Conservation (phyloP, 1,139 yeast species). For the Sugiyamaella grinbergsii region DNA sequence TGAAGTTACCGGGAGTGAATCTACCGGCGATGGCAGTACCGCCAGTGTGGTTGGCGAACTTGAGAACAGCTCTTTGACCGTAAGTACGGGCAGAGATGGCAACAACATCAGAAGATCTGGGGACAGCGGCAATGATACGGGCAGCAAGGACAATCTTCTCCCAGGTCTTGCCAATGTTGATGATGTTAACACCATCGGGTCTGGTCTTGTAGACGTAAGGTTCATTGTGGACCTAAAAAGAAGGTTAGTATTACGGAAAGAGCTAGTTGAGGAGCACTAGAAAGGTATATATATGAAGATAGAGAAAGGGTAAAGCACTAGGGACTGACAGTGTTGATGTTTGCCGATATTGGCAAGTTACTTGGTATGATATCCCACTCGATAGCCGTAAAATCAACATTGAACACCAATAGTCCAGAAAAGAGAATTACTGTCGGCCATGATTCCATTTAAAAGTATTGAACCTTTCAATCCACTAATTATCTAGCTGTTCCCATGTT, state of each 20-base stretch:
- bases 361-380: too few species aligned
- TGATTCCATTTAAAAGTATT: too few species aligned
- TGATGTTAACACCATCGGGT: conserved; percentile 99
- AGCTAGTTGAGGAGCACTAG: not conserved
- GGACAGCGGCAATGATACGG: conserved; percentile 98
- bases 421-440: too few species aligned
- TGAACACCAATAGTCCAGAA: too few species aligned
- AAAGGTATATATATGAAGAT: too few species aligned
- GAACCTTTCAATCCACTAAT: too few species aligned
- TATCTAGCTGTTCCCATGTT: conserved; percentile 44
- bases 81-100: conserved; percentile 99
- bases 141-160: conserved; percentile 99
- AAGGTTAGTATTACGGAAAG: conserved; percentile 4
- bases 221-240: conserved; percentile 86
- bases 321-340: too few species aligned
- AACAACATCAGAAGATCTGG: conserved; percentile 97
- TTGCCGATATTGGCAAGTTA: too few species aligned
- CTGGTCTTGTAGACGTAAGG: conserved; percentile 99
- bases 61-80: conserved; percentile 99
- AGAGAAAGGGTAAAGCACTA: too few species aligned
- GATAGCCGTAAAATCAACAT: too few species aligned
- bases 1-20: conserved; percentile 99
- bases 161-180: conserved; percentile 99
- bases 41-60: conserved; percentile 99
- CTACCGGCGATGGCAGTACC: conserved; percentile 99